Conservation (phyloP, 495 filamentous ascomycete species). For the Podospora pseudoanserina region DNA sequence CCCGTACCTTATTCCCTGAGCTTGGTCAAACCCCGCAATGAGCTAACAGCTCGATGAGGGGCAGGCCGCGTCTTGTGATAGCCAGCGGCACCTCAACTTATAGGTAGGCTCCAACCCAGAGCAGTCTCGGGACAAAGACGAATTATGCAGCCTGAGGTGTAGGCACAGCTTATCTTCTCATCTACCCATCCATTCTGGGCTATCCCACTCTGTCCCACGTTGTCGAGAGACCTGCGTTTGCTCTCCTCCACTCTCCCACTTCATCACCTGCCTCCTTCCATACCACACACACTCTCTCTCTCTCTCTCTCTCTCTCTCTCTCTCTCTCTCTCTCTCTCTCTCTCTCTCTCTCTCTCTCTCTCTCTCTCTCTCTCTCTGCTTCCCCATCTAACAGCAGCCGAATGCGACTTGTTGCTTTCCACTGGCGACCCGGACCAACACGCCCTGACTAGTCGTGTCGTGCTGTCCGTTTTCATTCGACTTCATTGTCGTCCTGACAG, state of each 20-base stretch:
- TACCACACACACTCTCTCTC: background rate
- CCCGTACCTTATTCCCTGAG: background rate
- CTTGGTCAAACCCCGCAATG: constrained; percentile 4
- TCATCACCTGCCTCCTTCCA: background rate
- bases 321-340: background rate
- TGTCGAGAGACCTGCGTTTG: background rate
- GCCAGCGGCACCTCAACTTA: background rate
- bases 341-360: background rate
- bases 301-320: no score
- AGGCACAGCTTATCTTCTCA: constrained; percentile 11
- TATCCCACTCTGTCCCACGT: background rate
- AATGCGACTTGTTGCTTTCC: background rate
- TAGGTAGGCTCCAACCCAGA: background rate
- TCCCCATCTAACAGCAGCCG: background rate
- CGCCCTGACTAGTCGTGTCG: constrained; percentile 1
- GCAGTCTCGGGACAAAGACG: background rate
- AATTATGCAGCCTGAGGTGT: constrained; percentile 6
- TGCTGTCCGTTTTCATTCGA: constrained; percentile 5
- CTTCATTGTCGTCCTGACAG: constrained; percentile 4
- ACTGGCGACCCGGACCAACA: constrained; percentile 3
- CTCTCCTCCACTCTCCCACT: background rate
- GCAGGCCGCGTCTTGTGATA: constrained; percentile 3
- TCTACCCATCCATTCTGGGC: background rate
- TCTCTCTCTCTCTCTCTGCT: background rate
- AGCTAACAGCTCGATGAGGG: background rate